These are phyloP conservation scores for Dactylellina sp. DNA, from an alignment of 2,329 filamentous ascomycete genomes.

Conservation along the genomic window DNA sequence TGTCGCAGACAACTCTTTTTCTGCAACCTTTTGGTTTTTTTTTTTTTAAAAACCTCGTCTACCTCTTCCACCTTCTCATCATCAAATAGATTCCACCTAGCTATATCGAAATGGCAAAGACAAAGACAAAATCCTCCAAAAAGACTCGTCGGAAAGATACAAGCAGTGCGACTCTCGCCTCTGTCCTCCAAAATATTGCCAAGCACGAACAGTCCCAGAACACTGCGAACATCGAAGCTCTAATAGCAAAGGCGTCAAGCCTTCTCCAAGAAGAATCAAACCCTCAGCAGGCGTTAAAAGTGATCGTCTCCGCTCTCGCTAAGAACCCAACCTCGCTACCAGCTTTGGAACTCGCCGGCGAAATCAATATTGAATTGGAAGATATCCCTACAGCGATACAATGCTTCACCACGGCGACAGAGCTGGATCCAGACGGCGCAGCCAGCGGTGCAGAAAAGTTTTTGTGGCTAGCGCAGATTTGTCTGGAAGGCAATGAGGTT, in stretches of 20 bases:
- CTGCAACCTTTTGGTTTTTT: constrained; percentile 13
- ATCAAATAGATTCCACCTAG: neutral
- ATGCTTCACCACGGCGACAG: constrained; percentile 78
- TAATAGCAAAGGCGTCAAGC: constrained; percentile 28
- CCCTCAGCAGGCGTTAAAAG: constrained; percentile 56
- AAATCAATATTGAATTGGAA: constrained; percentile 84
- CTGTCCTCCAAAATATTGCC: constrained; percentile 54
- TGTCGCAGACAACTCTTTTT: constrained; percentile 28
- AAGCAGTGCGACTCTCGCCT: constrained; percentile 29
- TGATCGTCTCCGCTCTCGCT: constrained; percentile 52
- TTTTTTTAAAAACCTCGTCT: neutral
- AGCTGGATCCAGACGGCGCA: constrained; percentile 78
- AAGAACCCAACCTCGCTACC: constrained; percentile 65
- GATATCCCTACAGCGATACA: constrained; percentile 79
- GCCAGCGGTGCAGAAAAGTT: constrained; percentile 90
- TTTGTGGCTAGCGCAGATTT: constrained; percentile 91
- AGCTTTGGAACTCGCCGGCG: constrained; percentile 80
- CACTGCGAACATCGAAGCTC: constrained; percentile 34
- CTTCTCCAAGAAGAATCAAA: constrained; percentile 50
- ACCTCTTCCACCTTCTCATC: neutral
- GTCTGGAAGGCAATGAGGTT: constrained; percentile 75
- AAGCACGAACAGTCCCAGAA: constrained; percentile 33
- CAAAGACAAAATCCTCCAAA: constrained; percentile 55
- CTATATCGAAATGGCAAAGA: constrained; percentile 44
- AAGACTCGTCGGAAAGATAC: constrained; percentile 55